These are phyloP conservation scores for Scheffersomyces quercinus DNA, from an alignment of 1,139 yeast species.

Conservation along the genomic window DNA sequence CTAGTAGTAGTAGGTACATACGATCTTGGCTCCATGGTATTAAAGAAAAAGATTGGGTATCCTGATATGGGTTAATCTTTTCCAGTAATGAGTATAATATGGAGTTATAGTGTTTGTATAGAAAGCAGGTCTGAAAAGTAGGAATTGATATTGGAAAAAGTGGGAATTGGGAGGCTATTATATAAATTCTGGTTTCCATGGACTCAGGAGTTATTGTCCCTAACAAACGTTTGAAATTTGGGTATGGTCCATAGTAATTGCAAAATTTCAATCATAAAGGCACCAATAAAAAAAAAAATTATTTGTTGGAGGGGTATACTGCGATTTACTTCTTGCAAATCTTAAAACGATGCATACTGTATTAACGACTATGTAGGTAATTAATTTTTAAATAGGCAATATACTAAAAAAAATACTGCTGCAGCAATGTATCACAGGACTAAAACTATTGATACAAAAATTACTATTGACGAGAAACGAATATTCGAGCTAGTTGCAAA, in stretches of 20 bases:
- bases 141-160: neutral
- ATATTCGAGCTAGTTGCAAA: neutral
- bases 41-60: constrained; percentile 1
- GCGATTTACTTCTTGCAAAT: too few species aligned
- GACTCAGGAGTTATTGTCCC: too few species aligned
- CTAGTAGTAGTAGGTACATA: neutral
- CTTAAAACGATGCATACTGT: neutral
- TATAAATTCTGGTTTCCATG: neutral
- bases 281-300: too few species aligned
- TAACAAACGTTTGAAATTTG: too few species aligned
- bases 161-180: neutral
- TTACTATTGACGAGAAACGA: neutral
- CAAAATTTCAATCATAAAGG: too few species aligned
- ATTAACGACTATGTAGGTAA: constrained; percentile 1
- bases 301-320: neutral
- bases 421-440: neutral
- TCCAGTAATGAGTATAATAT: neutral
- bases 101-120: neutral
- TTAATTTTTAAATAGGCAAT: neutral
- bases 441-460: neutral
- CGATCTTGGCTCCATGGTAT: neutral
- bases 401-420: neutral
- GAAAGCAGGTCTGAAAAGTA: neutral
- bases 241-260: too few species aligned
- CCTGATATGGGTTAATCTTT: neutral